Base-by-base conservation (phyloP, 257 asterid species). In the Penstemon barbatus region DNA sequence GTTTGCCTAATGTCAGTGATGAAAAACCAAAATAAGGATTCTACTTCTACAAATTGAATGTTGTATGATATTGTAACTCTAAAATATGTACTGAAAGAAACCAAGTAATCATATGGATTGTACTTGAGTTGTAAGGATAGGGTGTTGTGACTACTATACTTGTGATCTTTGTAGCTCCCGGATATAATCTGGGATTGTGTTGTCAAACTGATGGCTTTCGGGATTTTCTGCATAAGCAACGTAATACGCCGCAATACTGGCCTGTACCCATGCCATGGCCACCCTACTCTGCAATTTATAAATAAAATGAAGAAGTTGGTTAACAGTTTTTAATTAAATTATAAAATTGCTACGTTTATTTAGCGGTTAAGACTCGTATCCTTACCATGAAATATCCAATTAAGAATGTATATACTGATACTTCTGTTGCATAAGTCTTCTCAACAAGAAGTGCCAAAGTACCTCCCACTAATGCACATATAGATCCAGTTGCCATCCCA, bases 201-300 rank as follows among this genome's bases (percentile, higher is more conserved):
- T 41, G 55, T 72, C 88, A 46, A 80, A 80, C 55, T 76, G 78
- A 72, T 80, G 86, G 80, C 82, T 75, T 71, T 72, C 78, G 7
- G 92, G 92, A 71, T 80, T 80, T 52, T 88, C 95, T 54, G 88
- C 86, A 68, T 85, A 80, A 44, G 90, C 84, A 4, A 82, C 87
- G 48, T 85, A 85, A 64, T 80, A 85, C n/a, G 90, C 90, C 33
- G 74, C 48, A 50, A 84, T 71, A 38, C 87, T 75, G 18, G 92
- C 92, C 76, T 83, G 90, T 62, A 77, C 66, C 88, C 85, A 80
- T 70, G 86, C 79, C 84, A 82, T 82, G 40, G 86, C 86, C 75
- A 88, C 86, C 65, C 86, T 73, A 64, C 65, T 80, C 88, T 85
- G 88, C 81, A 84, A 64, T 58, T 44, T 15, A 40, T 15, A 38